Base-by-base conservation (phyloP, 1,139 yeast species). In the Pichia sp. region DNA sequence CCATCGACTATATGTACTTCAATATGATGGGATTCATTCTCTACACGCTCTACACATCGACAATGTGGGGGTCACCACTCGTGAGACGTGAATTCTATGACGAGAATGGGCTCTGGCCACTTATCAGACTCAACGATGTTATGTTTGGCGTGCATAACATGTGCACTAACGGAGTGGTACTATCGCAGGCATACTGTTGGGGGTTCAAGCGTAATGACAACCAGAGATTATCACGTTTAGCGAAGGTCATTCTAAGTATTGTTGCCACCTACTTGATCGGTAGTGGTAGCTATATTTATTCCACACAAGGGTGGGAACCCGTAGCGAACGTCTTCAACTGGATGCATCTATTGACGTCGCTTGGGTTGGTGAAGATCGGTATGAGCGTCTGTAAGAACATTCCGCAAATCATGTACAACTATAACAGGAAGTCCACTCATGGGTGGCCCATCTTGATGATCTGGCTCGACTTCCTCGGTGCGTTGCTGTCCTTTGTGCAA, bases 371-470 rank as follows among this genome's bases (percentile, higher is more conserved):
- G 26, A 72, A 76, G 44, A 68, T 76, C 1, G 41, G 55, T 6
- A 73, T 72, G 40, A 69, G 72, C 42, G 60, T 72, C 37, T 52
- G 64, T 32, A 72, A 76, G 13, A 60, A 77, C 41, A 65, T 71
- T 35, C 78, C 77, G 0, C 79, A 73, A 46, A 52, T 71, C 21
- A 58, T 64, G 42, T 72, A 72, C 49, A 73, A 72, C 47, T 71
- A 67, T 48, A 50, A 57, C 37, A 51, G 78, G 32, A 69, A 72
- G 46, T 72, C 77, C 3, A 76, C 74, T 0, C 74, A 72, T 15
- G 78, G 78, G 7, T 56, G 61, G 58, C 64, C 61, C 9, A 50
- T 56, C 14, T 31, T 47, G 25, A 53, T 56, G 56, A 44, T 56
- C 13, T 56, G 55, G 51, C 38, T 56, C 5, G 60, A 56, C 27